A percentile compares a stretch with the other conserved stretches of the same genome.
Conservation (phyloP, 2,329 filamentous ascomycete species). For the Ceratocystis alfenasii region DNA sequence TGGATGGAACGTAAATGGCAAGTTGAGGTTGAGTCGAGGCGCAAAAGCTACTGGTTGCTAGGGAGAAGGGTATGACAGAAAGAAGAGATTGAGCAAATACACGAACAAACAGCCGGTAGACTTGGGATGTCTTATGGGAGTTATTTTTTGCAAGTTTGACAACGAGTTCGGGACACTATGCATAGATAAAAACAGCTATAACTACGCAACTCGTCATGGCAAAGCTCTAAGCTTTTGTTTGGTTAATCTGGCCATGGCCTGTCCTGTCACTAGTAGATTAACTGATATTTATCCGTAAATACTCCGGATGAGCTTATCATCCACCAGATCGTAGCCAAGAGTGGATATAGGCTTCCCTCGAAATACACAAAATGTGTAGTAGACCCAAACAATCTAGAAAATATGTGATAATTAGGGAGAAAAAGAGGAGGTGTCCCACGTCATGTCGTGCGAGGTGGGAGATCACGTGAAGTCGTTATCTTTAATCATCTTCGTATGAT, state of each 20-base stretch:
- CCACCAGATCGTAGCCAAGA: neutral
- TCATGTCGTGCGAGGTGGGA: neutral
- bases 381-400: neutral
- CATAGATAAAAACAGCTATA: neutral
- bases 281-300: neutral
- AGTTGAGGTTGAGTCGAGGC: neutral
- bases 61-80: neutral
- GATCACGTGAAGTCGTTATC: neutral
- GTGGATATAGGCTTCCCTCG: neutral
- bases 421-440: neutral
- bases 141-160: neutral
- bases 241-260: neutral
- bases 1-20: neutral
- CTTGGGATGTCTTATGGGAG: neutral
- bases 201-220: conserved; percentile 1
- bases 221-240: conserved; percentile 7
- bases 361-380: too few species aligned
- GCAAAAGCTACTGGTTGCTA: neutral
- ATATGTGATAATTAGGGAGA: neutral
- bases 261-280: neutral
- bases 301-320: neutral
- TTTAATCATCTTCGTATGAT: neutral
- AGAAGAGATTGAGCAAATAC: neutral
- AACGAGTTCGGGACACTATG: neutral
- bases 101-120: neutral